These are phyloP conservation scores for Heterotrichella gracilis DNA, from an alignment of 352 stramenopile species.

Conservation along the genomic window DNA sequence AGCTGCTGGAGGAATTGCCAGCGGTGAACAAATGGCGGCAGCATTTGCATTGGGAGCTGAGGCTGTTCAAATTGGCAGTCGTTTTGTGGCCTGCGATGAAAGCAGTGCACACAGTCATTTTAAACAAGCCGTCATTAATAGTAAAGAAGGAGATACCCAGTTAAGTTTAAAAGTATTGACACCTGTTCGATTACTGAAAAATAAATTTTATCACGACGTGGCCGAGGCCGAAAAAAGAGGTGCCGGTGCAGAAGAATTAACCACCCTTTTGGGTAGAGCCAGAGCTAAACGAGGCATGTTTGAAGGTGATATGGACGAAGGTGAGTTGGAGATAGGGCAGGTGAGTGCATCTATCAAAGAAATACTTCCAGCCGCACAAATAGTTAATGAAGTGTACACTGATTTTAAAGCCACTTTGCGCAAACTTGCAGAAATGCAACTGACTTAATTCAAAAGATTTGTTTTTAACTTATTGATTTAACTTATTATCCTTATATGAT, in stretches of 20 bases:
- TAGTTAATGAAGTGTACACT: background rate
- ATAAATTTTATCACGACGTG: constrained; percentile 10
- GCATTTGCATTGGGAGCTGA: background rate
- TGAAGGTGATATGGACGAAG: background rate
- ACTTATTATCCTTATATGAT: background rate
- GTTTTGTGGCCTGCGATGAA: constrained; percentile 9
- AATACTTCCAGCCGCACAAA: background rate
- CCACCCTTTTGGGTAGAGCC: background rate
- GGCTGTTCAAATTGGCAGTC: background rate
- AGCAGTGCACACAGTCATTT: background rate
- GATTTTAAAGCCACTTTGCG: background rate
- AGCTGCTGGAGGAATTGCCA: background rate
- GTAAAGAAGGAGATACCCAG: background rate
- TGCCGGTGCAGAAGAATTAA: background rate
- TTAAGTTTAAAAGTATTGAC: background rate
- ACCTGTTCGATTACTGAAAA: constrained; percentile 9
- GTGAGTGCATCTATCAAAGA: background rate
- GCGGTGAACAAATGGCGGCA: background rate
- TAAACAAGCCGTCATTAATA: constrained; percentile 5
- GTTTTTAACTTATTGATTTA: no score
- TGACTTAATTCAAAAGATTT: no score
- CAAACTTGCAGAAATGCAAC: no score
- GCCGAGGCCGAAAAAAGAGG: background rate
- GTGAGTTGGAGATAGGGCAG: background rate
- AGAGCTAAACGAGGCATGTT: background rate